A percentile compares a stretch with the other conserved stretches of the same genome.
Conservation (phyloP, 768 basidiomycete species). For the Termitomyces heimii region DNA sequence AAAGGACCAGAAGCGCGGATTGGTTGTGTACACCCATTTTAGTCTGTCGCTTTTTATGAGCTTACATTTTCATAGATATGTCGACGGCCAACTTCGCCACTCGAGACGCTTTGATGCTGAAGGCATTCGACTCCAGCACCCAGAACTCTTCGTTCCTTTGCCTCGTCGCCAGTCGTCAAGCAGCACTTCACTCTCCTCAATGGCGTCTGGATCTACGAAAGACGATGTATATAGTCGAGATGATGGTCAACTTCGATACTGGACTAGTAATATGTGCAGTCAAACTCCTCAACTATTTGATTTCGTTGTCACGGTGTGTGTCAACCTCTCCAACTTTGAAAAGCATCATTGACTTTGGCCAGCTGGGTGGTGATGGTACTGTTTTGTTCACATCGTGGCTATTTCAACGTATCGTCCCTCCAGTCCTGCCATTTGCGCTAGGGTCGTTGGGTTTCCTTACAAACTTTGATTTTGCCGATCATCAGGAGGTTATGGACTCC, state of each 20-base stretch:
- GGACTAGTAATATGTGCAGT: conserved; percentile 96
- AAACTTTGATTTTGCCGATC: conserved; percentile 90
- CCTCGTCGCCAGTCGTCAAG: conserved; percentile 72
- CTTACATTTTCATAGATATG: conserved; percentile 55
- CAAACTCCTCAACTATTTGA: conserved; percentile 90
- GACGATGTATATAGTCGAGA: conserved; percentile 41
- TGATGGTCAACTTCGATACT: conserved; percentile 93
- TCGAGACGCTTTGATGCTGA: conserved; percentile 94
- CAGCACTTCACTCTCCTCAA: conserved; percentile 52
- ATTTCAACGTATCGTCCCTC: conserved; percentile 98
- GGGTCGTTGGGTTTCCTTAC: conserved; percentile 97
- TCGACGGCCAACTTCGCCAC: conserved; percentile 82
- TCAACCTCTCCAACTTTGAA: background rate
- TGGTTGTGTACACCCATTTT: conserved; percentile 62
- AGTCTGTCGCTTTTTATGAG: conserved; percentile 1
- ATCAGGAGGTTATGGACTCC: conserved; percentile 80
- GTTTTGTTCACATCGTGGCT: conserved; percentile 99
- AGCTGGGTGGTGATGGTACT: conserved; percentile 98
- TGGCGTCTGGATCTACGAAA: conserved; percentile 38
- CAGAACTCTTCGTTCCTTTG: conserved; percentile 80
- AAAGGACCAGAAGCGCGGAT: conserved; percentile 59
- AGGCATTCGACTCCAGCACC: conserved; percentile 81
- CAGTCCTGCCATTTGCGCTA: conserved; percentile 93
- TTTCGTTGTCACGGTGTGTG: conserved; percentile 90
- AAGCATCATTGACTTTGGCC: background rate